phyloP scores from a whole-genome alignment of 371 early-diverging fungal genomes.

The Mortierella sp. region DNA sequence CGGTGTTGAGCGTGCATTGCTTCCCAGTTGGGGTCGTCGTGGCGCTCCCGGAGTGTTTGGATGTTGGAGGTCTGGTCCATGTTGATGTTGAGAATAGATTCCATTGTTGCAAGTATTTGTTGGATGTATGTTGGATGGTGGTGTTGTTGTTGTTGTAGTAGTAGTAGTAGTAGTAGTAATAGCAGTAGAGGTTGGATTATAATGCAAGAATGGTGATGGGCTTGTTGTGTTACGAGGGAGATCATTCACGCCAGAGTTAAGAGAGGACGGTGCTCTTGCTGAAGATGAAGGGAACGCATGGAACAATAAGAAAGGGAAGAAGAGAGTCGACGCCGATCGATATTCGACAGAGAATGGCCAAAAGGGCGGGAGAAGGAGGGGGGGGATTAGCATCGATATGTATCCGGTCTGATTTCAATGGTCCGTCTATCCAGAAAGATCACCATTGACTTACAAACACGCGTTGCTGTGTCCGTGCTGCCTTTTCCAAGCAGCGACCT shows the following conservation, averaged over 20 bases:
- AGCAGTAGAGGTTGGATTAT: background rate
- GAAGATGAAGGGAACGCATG: background rate
- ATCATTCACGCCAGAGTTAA: background rate
- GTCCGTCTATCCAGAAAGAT: too few species aligned
- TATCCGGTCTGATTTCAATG: slow-evolving; percentile 1
- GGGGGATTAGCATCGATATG: background rate
- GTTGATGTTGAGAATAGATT: background rate
- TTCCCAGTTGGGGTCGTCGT: slow-evolving; percentile 23
- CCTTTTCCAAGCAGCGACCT: background rate
- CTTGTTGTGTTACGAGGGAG: background rate
- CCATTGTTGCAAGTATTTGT: background rate
- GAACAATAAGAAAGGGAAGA: background rate
- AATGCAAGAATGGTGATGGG: background rate
- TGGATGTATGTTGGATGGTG: background rate
- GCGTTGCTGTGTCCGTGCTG: too few species aligned
- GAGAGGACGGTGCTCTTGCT: background rate
- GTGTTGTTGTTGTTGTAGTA: background rate
- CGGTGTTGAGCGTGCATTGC: background rate
- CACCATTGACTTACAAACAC: too few species aligned
- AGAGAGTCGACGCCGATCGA: background rate
- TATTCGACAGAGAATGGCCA: background rate
- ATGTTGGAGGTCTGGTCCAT: background rate
- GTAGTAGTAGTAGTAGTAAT: background rate
- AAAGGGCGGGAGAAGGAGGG: background rate
- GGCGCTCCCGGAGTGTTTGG: slow-evolving; percentile 17